A percentile compares a stretch with the other conserved stretches of the same genome.
Conservation (phyloP, 2,329 filamentous ascomycete genomes). For the Calonectria hongkongensis region DNA sequence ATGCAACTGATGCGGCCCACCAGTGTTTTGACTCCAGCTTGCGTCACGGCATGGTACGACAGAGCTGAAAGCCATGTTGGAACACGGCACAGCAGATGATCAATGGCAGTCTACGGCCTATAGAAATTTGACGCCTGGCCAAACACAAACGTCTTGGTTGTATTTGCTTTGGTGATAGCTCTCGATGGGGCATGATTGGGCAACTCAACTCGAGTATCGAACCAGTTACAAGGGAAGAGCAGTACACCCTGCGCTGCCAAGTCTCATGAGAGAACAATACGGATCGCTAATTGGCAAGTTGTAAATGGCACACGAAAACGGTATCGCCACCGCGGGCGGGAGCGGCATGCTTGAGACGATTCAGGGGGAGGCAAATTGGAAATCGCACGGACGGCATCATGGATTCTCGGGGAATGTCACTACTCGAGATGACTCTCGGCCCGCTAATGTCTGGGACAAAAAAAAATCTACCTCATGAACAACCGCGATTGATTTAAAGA, state of each 20-base stretch:
- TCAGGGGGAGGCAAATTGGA: conserved; percentile 7
- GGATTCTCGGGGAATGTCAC: background rate
- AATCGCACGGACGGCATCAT: conserved; percentile 5
- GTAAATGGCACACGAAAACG: too few relatives aligned
- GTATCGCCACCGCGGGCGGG: conserved; percentile 7
- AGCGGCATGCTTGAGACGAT: conserved; percentile 1
- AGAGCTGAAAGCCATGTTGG: conserved; percentile 11
- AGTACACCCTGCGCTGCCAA: background rate
- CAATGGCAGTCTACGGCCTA: background rate
- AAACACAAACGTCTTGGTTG: background rate
- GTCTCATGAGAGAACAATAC: background rate
- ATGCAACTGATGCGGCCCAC: background rate
- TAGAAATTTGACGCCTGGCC: background rate
- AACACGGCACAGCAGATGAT: conserved; percentile 6
- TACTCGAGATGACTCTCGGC: conserved; percentile 1
- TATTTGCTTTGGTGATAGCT: background rate
- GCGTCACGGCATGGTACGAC: background rate
- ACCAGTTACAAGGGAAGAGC: background rate
- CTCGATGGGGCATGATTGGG: conserved; percentile 3
- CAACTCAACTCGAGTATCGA: background rate
- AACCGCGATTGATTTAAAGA: background rate
- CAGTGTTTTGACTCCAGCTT: background rate
- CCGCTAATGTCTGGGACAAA: background rate
- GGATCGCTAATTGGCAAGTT: background rate
- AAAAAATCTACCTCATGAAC: background rate